These are phyloP conservation scores for Termitomyces sp. DNA, from an alignment of 1,284 basidiomycete species.

Conservation along the genomic window DNA sequence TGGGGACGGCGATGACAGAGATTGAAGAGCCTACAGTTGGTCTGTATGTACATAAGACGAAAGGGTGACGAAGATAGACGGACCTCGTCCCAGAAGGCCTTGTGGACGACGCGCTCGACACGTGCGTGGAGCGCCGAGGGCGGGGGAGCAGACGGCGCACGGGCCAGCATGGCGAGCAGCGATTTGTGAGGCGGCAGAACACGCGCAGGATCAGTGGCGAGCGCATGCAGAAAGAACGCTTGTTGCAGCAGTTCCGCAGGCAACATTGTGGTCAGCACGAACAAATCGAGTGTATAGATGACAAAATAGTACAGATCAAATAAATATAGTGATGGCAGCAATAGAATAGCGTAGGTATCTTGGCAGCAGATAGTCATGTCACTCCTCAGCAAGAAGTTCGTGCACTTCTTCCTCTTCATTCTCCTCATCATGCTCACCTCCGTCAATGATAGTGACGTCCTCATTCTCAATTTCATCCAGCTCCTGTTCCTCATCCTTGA, in stretches of 20 bases:
- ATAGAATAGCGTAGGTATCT: neutral
- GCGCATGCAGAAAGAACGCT: conserved; percentile 56
- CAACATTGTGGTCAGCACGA: neutral
- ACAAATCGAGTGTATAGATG: neutral
- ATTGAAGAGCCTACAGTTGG: neutral
- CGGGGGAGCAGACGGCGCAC: conserved; percentile 21
- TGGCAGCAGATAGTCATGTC: neutral
- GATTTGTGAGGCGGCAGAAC: conserved; percentile 68
- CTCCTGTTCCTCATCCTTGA: conserved; percentile 26
- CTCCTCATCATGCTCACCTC: conserved; percentile 22
- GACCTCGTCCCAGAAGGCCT: conserved; percentile 72
- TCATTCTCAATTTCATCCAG: no score
- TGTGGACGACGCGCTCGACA: conserved; percentile 52
- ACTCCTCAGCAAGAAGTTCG: conserved; percentile 26
- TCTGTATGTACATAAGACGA: neutral
- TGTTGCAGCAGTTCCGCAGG: conserved; percentile 27
- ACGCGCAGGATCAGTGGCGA: conserved; percentile 51
- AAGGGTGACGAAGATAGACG: neutral
- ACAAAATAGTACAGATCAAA: conserved; percentile 2
- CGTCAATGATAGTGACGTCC: conserved; percentile 29
- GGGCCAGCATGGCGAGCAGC: conserved; percentile 54
- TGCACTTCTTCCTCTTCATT: conserved; percentile 39
- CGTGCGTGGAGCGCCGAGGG: conserved; percentile 34
- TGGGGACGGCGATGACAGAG: conserved; percentile 20
- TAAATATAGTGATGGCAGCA: neutral